Percentiles rank a stretch among this genome's conserved stretches.
These are phyloP conservation scores for Echinosophora koreensis DNA, from an alignment of 306 rosid genomes.

Conservation along the genomic window DNA sequence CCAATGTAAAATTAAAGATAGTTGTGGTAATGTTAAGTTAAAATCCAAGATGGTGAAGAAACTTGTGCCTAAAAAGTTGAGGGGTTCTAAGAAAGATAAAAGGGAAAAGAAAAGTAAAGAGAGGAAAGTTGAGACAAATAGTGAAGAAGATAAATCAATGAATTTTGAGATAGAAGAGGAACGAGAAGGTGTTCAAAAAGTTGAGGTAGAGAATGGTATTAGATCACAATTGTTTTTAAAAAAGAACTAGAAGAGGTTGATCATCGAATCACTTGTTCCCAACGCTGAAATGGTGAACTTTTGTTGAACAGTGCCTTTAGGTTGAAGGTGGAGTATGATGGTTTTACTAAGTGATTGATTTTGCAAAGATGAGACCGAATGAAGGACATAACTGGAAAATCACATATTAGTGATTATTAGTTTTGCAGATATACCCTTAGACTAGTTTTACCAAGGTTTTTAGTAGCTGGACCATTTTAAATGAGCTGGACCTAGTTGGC, in stretches of 20 bases:
- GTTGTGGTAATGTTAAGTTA: constrained; percentile 47
- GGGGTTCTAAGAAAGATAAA: constrained; percentile 49
- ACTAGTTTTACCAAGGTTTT: too few relatives aligned
- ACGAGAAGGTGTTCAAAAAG: not conserved
- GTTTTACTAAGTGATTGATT: too few relatives aligned
- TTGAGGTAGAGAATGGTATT: not conserved
- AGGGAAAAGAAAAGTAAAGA: constrained; percentile 21
- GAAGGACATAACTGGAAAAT: too few relatives aligned
- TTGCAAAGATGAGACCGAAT: too few relatives aligned
- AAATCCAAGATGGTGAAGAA: constrained; percentile 67
- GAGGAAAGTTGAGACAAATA: constrained; percentile 27
- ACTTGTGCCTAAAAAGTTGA: constrained; percentile 65
- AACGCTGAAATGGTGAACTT: too few relatives aligned
- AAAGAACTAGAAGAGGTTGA: constrained; percentile 27
- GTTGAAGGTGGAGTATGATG: too few relatives aligned
- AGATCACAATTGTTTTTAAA: not conserved
- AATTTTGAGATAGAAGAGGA: constrained; percentile 21
- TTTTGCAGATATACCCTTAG: too few relatives aligned
- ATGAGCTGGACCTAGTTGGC: too few relatives aligned
- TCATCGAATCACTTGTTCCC: constrained; percentile 40
- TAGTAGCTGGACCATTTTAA: too few relatives aligned
- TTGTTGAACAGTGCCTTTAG: too few relatives aligned
- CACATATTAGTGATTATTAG: too few relatives aligned
- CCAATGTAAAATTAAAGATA: constrained; percentile 37
- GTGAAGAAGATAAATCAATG: constrained; percentile 41